Percentiles rank a stretch among this genome's conserved stretches.
These are phyloP conservation scores for Phytophthora pini DNA, from an alignment of 352 stramenopile genomes.

Conservation along the genomic window DNA sequence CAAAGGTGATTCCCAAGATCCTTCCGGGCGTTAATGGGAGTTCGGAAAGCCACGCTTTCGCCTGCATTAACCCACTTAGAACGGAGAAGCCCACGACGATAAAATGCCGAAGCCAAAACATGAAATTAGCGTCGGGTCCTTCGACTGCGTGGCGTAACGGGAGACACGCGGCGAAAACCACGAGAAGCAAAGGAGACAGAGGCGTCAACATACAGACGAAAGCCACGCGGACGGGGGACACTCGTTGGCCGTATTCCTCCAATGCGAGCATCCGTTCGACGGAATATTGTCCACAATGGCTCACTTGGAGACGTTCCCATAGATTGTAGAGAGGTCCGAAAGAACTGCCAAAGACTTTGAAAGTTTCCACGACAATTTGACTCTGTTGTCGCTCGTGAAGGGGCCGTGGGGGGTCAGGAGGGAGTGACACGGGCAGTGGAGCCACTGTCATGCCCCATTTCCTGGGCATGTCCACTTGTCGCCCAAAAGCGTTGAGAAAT, in stretches of 20 bases:
- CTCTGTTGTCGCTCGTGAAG: slow-evolving; percentile 24
- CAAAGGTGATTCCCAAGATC: slow-evolving; percentile 12
- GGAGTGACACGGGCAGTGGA: slow-evolving; percentile 6
- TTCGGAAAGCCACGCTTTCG: slow-evolving; percentile 35
- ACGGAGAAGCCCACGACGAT: slow-evolving; percentile 12
- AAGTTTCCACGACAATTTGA: slow-evolving; percentile 19
- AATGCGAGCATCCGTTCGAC: slow-evolving; percentile 41
- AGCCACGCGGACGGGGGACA: slow-evolving; percentile 26
- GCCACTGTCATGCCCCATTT: slow-evolving; percentile 25
- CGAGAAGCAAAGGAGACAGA: slow-evolving; percentile 26
- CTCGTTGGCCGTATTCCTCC: slow-evolving; percentile 39
- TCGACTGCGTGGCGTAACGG: slow-evolving; percentile 19
- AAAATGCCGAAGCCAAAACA: slow-evolving; percentile 40
- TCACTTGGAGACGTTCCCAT: slow-evolving; percentile 43
- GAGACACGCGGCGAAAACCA: slow-evolving; percentile 16
- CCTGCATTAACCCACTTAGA: slow-evolving; percentile 25
- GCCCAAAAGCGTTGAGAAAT: too few relatives aligned
- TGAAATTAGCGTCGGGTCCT: slow-evolving; percentile 30
- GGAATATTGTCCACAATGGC: slow-evolving; percentile 46
- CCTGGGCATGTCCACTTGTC: slow-evolving; percentile 18
- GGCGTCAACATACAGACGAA: slow-evolving; percentile 38
- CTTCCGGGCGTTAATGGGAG: slow-evolving; percentile 13
- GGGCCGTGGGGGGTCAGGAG: slow-evolving; percentile 1
- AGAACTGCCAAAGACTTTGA: slow-evolving; percentile 27
- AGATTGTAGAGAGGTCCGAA: slow-evolving; percentile 26